phyloP scores from a whole-genome alignment of 805 yeast genomes.

The Candida chauliodis region DNA sequence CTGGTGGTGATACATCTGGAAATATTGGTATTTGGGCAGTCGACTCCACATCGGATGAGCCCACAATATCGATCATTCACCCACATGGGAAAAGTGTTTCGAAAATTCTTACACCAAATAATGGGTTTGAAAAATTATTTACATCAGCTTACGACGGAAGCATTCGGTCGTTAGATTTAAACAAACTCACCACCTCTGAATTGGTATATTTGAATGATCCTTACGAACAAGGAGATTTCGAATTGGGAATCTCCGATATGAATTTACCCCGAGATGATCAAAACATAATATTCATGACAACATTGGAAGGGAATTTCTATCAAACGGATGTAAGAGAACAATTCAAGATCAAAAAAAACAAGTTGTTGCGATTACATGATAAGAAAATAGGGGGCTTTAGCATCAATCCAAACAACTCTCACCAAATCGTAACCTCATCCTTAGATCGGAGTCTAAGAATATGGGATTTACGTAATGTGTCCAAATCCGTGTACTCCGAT shows the following conservation, averaged over 20 bases:
- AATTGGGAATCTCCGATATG: conserved; percentile 71
- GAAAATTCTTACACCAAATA: conserved; percentile 51
- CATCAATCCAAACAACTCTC: conserved; percentile 62
- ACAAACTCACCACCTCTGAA: conserved; percentile 56
- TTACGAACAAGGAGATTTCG: conserved; percentile 37
- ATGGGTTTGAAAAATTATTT: conserved; percentile 51
- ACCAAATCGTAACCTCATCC: conserved; percentile 83
- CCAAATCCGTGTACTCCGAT: conserved; percentile 44
- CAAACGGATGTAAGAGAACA: conserved; percentile 62
- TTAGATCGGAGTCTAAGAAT: conserved; percentile 78
- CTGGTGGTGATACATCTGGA: conserved; percentile 91
- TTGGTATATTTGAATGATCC: conserved; percentile 43
- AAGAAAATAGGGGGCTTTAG: conserved; percentile 91
- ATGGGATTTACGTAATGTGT: conserved; percentile 76
- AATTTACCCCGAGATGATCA: conserved; percentile 37
- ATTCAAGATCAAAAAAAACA: conserved; percentile 23
- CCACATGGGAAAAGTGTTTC: conserved; percentile 77
- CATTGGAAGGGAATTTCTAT: conserved; percentile 77
- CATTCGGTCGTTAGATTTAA: conserved; percentile 66
- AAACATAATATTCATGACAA: conserved; percentile 65
- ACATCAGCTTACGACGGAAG: conserved; percentile 89
- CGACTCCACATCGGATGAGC: conserved; percentile 37
- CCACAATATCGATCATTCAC: conserved; percentile 60
- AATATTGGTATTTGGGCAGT: conserved; percentile 87
- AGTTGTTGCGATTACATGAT: conserved; percentile 66